Percentiles rank a stretch among this genome's conserved stretches.
Conservation (phyloP, 2,329 filamentous ascomycete species). For the Aureobasidium sp. region DNA sequence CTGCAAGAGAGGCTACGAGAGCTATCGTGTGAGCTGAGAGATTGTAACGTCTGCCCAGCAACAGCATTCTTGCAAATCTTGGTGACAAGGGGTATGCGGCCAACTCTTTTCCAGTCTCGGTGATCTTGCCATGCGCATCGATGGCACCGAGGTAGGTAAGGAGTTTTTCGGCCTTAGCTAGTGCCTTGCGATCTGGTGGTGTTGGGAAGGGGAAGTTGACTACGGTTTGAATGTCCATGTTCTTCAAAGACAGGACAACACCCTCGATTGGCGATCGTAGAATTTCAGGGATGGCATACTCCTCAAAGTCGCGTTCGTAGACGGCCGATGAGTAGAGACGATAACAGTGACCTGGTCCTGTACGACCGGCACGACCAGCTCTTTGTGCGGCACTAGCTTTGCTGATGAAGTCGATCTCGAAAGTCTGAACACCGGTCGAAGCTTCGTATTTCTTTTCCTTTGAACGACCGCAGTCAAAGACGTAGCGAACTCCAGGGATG, state of each 20-base stretch:
- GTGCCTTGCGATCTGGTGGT: conserved; percentile 65
- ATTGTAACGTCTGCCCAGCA: conserved; percentile 73
- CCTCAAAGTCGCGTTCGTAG: conserved; percentile 78
- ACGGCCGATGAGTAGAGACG: conserved; percentile 89
- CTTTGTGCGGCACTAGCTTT: conserved; percentile 92
- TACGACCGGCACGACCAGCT: conserved; percentile 88
- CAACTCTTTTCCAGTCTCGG: conserved; percentile 69
- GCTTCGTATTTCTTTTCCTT: conserved; percentile 88
- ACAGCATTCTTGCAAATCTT: conserved; percentile 83
- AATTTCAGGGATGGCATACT: conserved; percentile 83
- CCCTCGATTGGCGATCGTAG: conserved; percentile 83
- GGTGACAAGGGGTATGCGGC: conserved; percentile 85
- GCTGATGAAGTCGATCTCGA: conserved; percentile 93
- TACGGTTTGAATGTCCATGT: conserved; percentile 84
- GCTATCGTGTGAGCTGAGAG: conserved; percentile 82
- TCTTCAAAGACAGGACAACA: conserved; percentile 85
- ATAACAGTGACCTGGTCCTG: conserved; percentile 93
- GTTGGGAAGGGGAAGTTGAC: conserved; percentile 96
- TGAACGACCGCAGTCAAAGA: conserved; percentile 86
- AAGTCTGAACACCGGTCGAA: conserved; percentile 88
- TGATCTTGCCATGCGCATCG: conserved; percentile 58
- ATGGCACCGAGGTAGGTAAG: conserved; percentile 80
- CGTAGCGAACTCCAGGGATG: conserved; percentile 89
- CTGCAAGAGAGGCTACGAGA: conserved; percentile 78
- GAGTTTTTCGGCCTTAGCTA: conserved; percentile 78